phyloP scores from a whole-genome alignment of 148 eudicot species.

The Cornus controversa region DNA sequence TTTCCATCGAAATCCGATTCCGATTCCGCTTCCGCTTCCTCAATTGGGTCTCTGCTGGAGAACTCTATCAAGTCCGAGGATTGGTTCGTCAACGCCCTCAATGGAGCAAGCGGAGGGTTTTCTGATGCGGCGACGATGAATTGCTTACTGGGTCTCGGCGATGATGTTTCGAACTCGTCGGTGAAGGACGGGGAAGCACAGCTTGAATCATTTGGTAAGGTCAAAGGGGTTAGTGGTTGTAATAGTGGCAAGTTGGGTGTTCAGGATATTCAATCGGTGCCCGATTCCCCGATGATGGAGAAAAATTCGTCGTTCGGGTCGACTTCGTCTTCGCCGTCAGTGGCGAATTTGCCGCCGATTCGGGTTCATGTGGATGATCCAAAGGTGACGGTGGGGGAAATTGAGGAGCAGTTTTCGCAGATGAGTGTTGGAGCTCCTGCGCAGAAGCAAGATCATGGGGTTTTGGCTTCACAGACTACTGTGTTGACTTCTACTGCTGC shows the following conservation, averaged over 20 bases:
- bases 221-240: constrained; percentile 1
- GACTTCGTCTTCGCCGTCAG: constrained; percentile 54
- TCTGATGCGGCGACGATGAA: constrained; percentile 63
- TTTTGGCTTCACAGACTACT: constrained; percentile 29
- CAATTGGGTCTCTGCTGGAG: constrained; percentile 55
- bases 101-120: constrained; percentile 43
- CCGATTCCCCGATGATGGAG: constrained; percentile 71
- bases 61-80: constrained; percentile 59
- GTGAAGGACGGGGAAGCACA: constrained; percentile 20
- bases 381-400: constrained; percentile 19
- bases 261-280: constrained; percentile 73
- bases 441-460: constrained; percentile 37
- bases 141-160: constrained; percentile 65
- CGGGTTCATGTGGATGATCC: constrained; percentile 64
- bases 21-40: constrained; percentile 17
- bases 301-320: constrained; percentile 80
- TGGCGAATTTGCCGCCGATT: constrained; percentile 70
- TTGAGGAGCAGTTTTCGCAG: constrained; percentile 68
- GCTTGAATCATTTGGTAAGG: constrained; percentile 5
- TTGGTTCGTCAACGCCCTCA: constrained; percentile 73
- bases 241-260: constrained; percentile 24
- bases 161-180: constrained; percentile 21
- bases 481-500: constrained; percentile 11
- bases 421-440: constrained; percentile 40
- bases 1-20: constrained; percentile 45